Conservation (phyloP, 1,284 basidiomycete species). For the Cutaneotrichosporon cyanovorans region DNA sequence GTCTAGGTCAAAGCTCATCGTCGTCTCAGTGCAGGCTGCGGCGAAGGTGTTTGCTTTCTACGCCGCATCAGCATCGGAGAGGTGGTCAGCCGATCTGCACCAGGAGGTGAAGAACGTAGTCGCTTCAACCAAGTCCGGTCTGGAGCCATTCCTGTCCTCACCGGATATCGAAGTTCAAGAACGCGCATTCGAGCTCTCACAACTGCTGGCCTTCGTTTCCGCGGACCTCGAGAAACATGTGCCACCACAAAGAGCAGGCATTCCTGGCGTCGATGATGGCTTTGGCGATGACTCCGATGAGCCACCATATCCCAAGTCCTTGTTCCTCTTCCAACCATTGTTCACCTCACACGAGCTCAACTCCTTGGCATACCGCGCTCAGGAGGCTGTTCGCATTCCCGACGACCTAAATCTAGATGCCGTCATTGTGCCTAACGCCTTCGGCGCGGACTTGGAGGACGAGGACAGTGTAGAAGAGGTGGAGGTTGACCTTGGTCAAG, state of each 20-base stretch:
- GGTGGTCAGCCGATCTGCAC: constrained; percentile 54
- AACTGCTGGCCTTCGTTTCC: constrained; percentile 71
- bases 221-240: constrained; percentile 64
- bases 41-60: constrained; percentile 82
- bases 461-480: constrained; percentile 34
- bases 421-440: constrained; percentile 65
- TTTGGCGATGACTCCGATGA: constrained; percentile 27
- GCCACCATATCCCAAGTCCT: constrained; percentile 64
- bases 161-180: constrained; percentile 84
- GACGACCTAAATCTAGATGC: constrained; percentile 75
- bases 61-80: constrained; percentile 62
- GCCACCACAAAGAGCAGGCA: constrained; percentile 20
- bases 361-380: constrained; percentile 71
- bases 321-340: constrained; percentile 77
- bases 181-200: constrained; percentile 72
- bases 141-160: constrained; percentile 53
- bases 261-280: constrained; percentile 41
- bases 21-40: constrained; percentile 72
- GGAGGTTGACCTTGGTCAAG: constrained; percentile 33
- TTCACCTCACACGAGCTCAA: constrained; percentile 76
- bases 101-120: constrained; percentile 56
- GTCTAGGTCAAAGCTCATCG: constrained; percentile 58
- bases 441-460: constrained; percentile 12
- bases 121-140: constrained; percentile 53
- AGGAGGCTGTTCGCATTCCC: constrained; percentile 70